phyloP scores from a whole-genome alignment of 2,329 filamentous ascomycete genomes.

The Xylariomycetidae sp. region DNA sequence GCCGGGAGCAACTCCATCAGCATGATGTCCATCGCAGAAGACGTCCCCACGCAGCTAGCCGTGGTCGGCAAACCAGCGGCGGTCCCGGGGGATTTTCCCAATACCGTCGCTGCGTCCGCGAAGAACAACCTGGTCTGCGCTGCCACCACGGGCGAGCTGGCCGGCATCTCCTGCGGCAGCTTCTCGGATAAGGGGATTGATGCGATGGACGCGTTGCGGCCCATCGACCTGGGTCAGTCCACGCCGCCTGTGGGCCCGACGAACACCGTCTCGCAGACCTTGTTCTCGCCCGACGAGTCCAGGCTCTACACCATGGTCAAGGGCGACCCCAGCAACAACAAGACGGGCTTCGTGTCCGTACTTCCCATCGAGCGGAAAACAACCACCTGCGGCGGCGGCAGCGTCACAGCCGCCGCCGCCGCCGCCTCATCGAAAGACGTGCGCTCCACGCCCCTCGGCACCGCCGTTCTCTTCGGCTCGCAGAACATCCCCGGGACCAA shows the following conservation, averaged over 20 bases:
- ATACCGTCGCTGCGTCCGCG: conserved; percentile 43
- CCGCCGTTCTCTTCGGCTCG: conserved; percentile 53
- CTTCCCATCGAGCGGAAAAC: conserved; percentile 37
- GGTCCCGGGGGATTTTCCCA: conserved; percentile 48
- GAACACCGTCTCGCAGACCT: conserved; percentile 56
- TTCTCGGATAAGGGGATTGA: conserved; percentile 30
- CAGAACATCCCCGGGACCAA: conserved; percentile 37
- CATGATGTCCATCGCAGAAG: conserved; percentile 40
- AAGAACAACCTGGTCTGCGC: conserved; percentile 17
- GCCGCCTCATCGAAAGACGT: conserved; percentile 22
- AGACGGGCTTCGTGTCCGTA: conserved; percentile 50
- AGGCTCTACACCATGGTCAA: conserved; percentile 55
- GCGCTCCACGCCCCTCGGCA: conserved; percentile 46
- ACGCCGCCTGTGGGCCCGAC: conserved; percentile 54
- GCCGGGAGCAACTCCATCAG: conserved; percentile 47
- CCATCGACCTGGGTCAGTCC: conserved; percentile 48
- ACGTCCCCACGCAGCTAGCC: conserved; percentile 39
- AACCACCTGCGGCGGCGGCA: conserved; percentile 5
- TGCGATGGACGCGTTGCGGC: conserved; percentile 39
- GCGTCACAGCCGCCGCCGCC: conserved; percentile 9
- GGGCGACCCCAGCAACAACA: conserved; percentile 50
- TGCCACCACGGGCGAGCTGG: conserved; percentile 29
- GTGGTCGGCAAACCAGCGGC: conserved; percentile 37
- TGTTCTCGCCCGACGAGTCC: conserved; percentile 52
- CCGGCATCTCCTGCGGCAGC: conserved; percentile 23